Conservation (phyloP, 768 basidiomycete genomes). For the Mycena sanguinolenta region DNA sequence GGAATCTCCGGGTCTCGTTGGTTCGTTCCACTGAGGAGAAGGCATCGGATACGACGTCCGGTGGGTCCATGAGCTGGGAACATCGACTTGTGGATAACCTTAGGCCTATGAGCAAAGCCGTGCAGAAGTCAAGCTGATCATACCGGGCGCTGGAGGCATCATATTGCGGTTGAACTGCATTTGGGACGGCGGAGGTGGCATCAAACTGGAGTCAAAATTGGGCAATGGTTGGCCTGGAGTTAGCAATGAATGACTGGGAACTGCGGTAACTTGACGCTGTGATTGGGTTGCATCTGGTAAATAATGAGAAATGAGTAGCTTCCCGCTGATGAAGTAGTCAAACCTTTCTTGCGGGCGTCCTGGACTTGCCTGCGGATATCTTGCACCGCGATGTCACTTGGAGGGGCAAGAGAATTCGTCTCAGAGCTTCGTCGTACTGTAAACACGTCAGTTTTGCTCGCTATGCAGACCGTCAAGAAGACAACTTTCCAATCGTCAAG, state of each 20-base stretch:
- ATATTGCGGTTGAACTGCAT: background rate
- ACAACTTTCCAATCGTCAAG: background rate
- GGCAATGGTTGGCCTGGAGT: background rate
- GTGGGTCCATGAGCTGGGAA: background rate
- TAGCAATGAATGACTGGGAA: background rate
- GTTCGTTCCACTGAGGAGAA: background rate
- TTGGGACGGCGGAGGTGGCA: background rate
- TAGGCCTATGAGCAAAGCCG: background rate
- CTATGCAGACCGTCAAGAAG: background rate
- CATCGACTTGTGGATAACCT: background rate
- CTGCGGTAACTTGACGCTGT: no score
- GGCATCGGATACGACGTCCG: background rate
- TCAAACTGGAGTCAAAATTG: background rate
- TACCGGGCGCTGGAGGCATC: background rate
- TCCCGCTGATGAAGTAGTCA: background rate
- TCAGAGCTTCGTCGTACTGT: background rate
- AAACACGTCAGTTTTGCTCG: background rate
- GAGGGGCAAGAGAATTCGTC: background rate
- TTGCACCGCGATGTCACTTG: background rate
- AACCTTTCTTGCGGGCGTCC: slow-evolving; percentile 1
- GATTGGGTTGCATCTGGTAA: background rate
- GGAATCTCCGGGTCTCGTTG: background rate
- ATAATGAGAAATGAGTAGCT: background rate
- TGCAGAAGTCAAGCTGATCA: background rate
- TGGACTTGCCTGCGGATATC: background rate